These are phyloP conservation scores for Stachybotrys chlorohalonatus DNA, from an alignment of 2,329 filamentous ascomycete species.

Conservation along the genomic window DNA sequence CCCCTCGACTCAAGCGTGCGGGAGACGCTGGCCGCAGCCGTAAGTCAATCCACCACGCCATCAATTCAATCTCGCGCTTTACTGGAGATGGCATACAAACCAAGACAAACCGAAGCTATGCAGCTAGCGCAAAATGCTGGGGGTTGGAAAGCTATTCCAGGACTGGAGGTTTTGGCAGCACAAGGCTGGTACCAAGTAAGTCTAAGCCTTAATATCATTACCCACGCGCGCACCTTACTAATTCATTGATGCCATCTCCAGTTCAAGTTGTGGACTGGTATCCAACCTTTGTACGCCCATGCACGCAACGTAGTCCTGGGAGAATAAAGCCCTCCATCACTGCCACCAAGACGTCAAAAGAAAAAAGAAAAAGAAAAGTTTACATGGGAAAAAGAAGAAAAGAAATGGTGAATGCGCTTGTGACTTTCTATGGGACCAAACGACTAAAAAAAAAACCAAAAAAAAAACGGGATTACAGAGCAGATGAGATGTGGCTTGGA, in stretches of 20 bases:
- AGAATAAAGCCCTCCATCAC: background rate
- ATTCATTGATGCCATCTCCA: slow-evolving; percentile 23
- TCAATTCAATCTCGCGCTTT: slow-evolving; percentile 46
- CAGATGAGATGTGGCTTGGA: no score
- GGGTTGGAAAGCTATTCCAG: slow-evolving; percentile 77
- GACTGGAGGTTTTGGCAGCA: slow-evolving; percentile 78
- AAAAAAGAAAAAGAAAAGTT: background rate
- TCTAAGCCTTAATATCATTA: background rate
- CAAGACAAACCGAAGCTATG: slow-evolving; percentile 75
- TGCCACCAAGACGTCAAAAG: background rate
- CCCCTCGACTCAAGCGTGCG: slow-evolving; percentile 67
- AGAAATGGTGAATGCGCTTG: background rate
- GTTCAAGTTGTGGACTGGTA: slow-evolving; percentile 80
- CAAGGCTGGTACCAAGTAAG: slow-evolving; percentile 83
- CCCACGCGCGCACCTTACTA: background rate
- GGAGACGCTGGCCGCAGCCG: slow-evolving; percentile 48
- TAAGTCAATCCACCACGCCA: slow-evolving; percentile 30
- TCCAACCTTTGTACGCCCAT: slow-evolving; percentile 62
- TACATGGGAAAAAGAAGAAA: background rate
- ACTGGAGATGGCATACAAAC: slow-evolving; percentile 96
- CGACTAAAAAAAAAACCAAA: no score
- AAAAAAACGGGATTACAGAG: no score
- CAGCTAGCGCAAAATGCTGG: slow-evolving; percentile 61
- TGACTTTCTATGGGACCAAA: no score
- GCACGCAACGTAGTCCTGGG: slow-evolving; percentile 53